Evolutionary conservation across 2,329 filamentous ascomycete genomes (phyloP).

Genomic region (Dactylellina cionopaga): DNA sequence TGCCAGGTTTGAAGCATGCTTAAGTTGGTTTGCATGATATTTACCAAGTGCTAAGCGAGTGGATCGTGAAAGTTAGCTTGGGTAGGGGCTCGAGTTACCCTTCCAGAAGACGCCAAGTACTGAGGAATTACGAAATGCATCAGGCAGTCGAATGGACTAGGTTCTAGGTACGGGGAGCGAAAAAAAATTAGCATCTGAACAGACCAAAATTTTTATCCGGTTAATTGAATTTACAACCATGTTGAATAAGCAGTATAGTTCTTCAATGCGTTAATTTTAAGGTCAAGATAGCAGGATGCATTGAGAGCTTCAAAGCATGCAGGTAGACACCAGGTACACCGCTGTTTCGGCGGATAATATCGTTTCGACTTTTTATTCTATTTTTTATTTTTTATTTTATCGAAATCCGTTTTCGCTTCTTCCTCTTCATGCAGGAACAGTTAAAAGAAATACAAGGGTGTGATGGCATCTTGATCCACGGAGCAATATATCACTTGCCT

Average conservation of each 20-base stretch:
- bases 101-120: conserved; percentile 51
- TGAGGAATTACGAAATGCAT: conserved; percentile 38
- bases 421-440: conserved; percentile 47
- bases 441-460: conserved; percentile 11
- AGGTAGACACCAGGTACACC: conserved; percentile 37
- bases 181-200: conserved; percentile 22
- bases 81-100: conserved; percentile 47
- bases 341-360: conserved; percentile 48
- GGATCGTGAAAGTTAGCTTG: conserved; percentile 46
- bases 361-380: conserved; percentile 24
- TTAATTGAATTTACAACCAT: conserved; percentile 39
- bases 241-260: conserved; percentile 32
- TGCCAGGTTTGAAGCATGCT: conserved; percentile 41
- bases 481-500: conserved; percentile 35
- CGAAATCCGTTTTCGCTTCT: conserved; percentile 34
- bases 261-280: conserved; percentile 38
- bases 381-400: background rate
- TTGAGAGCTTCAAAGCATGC: conserved; percentile 14
- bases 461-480: conserved; percentile 35
- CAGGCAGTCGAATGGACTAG: conserved; percentile 8
- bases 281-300: conserved; percentile 27
- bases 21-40: conserved; percentile 40
- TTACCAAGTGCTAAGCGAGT: conserved; percentile 50
- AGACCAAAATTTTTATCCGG: conserved; percentile 40
- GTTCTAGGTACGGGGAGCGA: conserved; percentile 4